Percentiles rank a stretch among this genome's conserved stretches.
These are phyloP conservation scores for Simmondsia chinensis DNA, from an alignment of 148 eudicot species.

Conservation along the genomic window DNA sequence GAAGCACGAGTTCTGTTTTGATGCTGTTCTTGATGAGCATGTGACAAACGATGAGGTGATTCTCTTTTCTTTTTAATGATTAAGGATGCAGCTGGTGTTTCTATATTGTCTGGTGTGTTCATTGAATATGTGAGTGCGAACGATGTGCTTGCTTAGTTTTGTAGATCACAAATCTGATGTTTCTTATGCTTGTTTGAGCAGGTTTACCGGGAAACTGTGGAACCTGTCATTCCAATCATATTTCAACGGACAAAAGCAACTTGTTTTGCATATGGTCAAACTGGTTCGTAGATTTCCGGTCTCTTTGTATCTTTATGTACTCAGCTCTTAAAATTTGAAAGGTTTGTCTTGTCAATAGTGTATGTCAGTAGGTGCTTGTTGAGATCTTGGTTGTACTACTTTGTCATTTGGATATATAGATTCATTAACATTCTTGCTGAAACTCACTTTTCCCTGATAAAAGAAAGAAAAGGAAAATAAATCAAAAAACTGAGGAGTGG, in stretches of 20 bases:
- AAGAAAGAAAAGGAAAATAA: too few species aligned
- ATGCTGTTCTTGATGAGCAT: constrained; percentile 86
- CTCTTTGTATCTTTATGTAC: background rate
- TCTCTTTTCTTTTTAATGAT: background rate
- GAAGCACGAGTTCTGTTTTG: constrained; percentile 97
- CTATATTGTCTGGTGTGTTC: background rate
- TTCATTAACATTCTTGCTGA: too few species aligned
- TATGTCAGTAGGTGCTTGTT: too few species aligned
- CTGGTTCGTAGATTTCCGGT: constrained; percentile 44
- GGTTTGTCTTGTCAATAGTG: too few species aligned
- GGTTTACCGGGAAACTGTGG: constrained; percentile 83
- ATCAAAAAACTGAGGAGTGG: too few species aligned
- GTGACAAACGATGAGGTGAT: constrained; percentile 89
- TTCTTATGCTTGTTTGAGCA: constrained; percentile 19
- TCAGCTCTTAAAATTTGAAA: too few species aligned
- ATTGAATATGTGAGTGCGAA: too few species aligned
- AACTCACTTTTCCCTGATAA: too few species aligned
- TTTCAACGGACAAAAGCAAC: constrained; percentile 95
- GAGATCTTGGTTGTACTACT: too few species aligned
- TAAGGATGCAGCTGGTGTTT: background rate
- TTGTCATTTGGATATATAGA: too few species aligned
- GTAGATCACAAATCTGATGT: too few species aligned
- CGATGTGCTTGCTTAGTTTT: too few species aligned
- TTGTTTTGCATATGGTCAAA: constrained; percentile 98
- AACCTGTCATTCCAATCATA: constrained; percentile 86